Conservation (phyloP, 805 yeast genomes). For the Barnettozyma siamensis region DNA sequence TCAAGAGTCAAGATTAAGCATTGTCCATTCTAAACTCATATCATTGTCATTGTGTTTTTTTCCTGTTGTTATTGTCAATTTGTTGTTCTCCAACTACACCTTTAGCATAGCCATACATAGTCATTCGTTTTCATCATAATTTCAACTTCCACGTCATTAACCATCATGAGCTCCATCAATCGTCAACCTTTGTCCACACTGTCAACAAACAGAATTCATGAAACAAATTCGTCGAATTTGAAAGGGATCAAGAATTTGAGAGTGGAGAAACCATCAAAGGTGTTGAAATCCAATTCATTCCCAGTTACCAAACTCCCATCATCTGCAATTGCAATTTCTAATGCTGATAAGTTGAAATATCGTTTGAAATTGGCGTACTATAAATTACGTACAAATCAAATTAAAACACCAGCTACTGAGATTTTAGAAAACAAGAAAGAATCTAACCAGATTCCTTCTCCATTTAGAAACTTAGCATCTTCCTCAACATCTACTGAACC, state of each 20-base stretch:
- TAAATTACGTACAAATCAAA: constrained; percentile 45
- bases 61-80: too few species aligned
- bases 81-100: too few species aligned
- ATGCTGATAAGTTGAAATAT: constrained; percentile 39
- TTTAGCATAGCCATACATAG: not conserved
- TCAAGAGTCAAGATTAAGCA: too few species aligned
- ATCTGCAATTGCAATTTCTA: constrained; percentile 4
- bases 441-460: not conserved
- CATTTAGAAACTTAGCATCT: not conserved
- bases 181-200: constrained; percentile 19
- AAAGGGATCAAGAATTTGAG: not conserved
- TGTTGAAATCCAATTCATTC: constrained; percentile 1
- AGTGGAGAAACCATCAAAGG: constrained; percentile 2
- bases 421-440: constrained; percentile 20
- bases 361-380: constrained; percentile 48
- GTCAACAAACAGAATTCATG: constrained; percentile 15
- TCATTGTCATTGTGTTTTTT: too few species aligned
- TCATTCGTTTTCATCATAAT: too few species aligned
- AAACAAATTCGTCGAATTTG: constrained; percentile 11
- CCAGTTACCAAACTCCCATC: not conserved
- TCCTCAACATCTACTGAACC: not conserved
- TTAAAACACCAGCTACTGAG: constrained; percentile 27
- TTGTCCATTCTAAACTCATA: too few species aligned
- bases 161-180: constrained; percentile 16
- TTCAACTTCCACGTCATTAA: too few species aligned